phyloP scores from a whole-genome alignment of 768 basidiomycete species.

The Pleurotus giganteus region DNA sequence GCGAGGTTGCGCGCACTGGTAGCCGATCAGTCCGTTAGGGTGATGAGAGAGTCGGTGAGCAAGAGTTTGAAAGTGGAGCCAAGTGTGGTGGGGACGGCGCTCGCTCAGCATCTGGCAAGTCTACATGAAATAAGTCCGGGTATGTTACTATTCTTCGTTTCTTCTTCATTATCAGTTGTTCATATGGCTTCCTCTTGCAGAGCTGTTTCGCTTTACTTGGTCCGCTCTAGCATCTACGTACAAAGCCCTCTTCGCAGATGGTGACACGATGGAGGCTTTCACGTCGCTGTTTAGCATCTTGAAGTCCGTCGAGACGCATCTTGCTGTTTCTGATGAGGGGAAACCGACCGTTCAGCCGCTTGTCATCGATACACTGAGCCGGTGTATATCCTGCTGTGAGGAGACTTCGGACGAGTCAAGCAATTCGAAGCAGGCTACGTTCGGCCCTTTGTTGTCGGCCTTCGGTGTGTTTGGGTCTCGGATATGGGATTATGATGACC shows the following conservation, averaged over 20 bases:
- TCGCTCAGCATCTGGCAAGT: constrained; percentile 40
- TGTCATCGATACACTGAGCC: not conserved
- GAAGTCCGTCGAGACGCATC: constrained; percentile 40
- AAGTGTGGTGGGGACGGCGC: constrained; percentile 35
- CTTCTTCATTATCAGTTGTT: too few species aligned
- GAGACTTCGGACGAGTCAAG: constrained; percentile 16
- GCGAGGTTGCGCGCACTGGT: constrained; percentile 31
- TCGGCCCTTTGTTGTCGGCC: constrained; percentile 29
- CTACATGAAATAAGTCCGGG: constrained; percentile 30
- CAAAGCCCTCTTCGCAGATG: constrained; percentile 17
- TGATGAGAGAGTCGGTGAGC: constrained; percentile 47
- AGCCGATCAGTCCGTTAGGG: constrained; percentile 38
- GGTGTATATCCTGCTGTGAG: not conserved
- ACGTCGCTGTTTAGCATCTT: constrained; percentile 44
- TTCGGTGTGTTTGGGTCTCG: constrained; percentile 45
- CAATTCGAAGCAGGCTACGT: constrained; percentile 22
- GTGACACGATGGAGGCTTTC: constrained; percentile 16
- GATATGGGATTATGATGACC: constrained; percentile 42
- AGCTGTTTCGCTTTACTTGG: constrained; percentile 52
- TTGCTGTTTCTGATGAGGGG: constrained; percentile 18
- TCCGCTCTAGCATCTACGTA: constrained; percentile 32
- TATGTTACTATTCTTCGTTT: constrained; percentile 5
- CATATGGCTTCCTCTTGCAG: constrained; percentile 21
- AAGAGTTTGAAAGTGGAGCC: constrained; percentile 47
- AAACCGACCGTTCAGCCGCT: not conserved